These are phyloP conservation scores for Colletotrichum orchidophilum DNA, from an alignment of 2,329 filamentous ascomycete genomes.

Conservation along the genomic window DNA sequence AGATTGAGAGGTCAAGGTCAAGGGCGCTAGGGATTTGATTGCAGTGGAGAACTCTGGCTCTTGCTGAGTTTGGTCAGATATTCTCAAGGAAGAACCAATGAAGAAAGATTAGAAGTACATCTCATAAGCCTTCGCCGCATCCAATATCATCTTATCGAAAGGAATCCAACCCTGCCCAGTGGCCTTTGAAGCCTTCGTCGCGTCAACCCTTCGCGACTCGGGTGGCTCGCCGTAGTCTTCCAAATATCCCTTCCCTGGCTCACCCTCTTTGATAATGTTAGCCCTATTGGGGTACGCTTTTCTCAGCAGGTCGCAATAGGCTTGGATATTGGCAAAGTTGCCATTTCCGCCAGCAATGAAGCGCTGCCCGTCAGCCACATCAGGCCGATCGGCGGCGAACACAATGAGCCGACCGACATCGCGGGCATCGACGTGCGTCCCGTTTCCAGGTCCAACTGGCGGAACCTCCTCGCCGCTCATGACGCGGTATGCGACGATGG, in stretches of 20 bases:
- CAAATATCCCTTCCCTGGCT: constrained; percentile 21
- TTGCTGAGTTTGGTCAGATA: too few relatives aligned
- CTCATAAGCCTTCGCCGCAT: constrained; percentile 30
- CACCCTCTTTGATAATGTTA: constrained; percentile 17
- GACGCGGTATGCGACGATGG: constrained; percentile 37
- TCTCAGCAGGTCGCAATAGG: constrained; percentile 19
- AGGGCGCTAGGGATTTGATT: too few relatives aligned
- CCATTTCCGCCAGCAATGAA: constrained; percentile 16
- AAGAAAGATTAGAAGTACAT: constrained; percentile 1
- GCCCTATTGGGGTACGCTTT: constrained; percentile 10
- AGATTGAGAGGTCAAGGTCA: too few relatives aligned
- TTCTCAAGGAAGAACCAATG: too few relatives aligned
- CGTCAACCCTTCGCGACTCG: constrained; percentile 10
- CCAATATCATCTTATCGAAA: constrained; percentile 24
- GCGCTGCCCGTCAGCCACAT: not conserved
- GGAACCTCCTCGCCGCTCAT: constrained; percentile 18
- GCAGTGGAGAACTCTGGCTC: too few relatives aligned
- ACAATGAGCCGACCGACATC: constrained; percentile 22
- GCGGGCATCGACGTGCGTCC: constrained; percentile 29
- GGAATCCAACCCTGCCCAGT: constrained; percentile 15
- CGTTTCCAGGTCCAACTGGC: constrained; percentile 2
- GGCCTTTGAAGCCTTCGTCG: constrained; percentile 25
- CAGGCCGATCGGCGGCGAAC: constrained; percentile 9
- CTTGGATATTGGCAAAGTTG: constrained; percentile 16
- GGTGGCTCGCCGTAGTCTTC: constrained; percentile 19